These are phyloP conservation scores for Podospora appendiculata DNA, from an alignment of 495 filamentous ascomycete genomes.

Conservation along the genomic window DNA sequence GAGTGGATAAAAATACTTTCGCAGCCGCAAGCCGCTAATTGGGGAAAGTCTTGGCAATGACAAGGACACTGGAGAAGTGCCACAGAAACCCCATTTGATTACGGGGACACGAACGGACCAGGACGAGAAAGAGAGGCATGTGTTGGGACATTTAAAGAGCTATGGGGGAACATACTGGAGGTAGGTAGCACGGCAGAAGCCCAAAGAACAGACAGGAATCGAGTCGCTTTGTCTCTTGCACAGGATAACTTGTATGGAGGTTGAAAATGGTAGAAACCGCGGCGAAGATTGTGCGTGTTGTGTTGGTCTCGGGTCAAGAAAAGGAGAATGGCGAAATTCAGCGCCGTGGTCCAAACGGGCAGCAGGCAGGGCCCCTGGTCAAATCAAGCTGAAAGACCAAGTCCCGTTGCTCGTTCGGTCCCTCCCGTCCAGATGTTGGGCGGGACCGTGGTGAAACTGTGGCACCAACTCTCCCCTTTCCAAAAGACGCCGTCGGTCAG, in stretches of 20 bases:
- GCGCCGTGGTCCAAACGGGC: background rate
- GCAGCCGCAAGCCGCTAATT: background rate
- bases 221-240: no score
- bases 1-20: slow-evolving; percentile 15
- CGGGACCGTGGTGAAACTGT: no score
- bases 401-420: background rate
- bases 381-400: background rate
- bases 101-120: background rate
- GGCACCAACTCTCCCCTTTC: background rate
- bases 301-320: background rate
- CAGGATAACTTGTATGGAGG: no score
- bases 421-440: no score
- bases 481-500: background rate
- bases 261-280: background rate
- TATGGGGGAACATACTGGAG: background rate
- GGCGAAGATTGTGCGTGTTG: no score
- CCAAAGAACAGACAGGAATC: no score
- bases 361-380: background rate
- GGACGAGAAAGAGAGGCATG: background rate
- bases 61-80: background rate
- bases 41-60: background rate
- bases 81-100: background rate
- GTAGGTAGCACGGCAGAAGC: background rate
- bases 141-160: background rate
- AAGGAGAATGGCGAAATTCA: background rate